Evolutionary conservation across 768 basidiomycete species (phyloP).

Genomic region (Tephrocybe sp.): DNA sequence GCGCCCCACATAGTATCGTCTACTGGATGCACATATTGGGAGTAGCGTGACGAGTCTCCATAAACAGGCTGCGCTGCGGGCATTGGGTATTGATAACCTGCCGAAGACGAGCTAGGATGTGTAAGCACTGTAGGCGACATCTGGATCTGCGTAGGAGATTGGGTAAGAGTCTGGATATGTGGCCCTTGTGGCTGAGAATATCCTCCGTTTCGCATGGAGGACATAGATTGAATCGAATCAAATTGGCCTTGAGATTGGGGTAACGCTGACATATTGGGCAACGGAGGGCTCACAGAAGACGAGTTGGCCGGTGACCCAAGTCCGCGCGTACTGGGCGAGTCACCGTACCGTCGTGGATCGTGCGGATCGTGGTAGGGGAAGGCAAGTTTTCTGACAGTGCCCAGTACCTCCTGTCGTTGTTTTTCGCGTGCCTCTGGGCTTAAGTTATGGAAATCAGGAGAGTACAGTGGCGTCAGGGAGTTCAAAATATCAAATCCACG

Average conservation of each 20-base stretch:
- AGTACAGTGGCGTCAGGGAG: conserved; percentile 72
- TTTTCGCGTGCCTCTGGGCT: conserved; percentile 51
- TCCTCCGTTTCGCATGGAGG: conserved; percentile 16
- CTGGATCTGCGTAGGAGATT: conserved; percentile 21
- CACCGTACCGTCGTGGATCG: conserved; percentile 45
- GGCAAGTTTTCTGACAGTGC: conserved; percentile 70
- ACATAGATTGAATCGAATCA: conserved; percentile 25
- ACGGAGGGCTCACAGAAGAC: conserved; percentile 56
- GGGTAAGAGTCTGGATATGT: conserved; percentile 13
- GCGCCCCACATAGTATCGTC: conserved; percentile 78
- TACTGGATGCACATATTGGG: conserved; percentile 47
- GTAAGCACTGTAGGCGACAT: conserved; percentile 21
- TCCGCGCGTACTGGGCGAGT: conserved; percentile 47
- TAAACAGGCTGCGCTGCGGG: conserved; percentile 31
- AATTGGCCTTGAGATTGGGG: conserved; percentile 32
- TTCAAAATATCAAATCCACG: conserved; percentile 71
- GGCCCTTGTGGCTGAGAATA: conserved; percentile 11
- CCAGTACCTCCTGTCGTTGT: conserved; percentile 57
- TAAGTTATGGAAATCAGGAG: conserved; percentile 54
- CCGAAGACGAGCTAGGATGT: conserved; percentile 6
- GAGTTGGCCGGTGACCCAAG: conserved; percentile 57
- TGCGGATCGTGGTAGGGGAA: conserved; percentile 79
- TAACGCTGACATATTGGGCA: conserved; percentile 32
- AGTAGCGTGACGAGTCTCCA: conserved; percentile 36
- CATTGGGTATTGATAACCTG: conserved; percentile 19